These are phyloP conservation scores for Brettanomyces naardenensis DNA, from an alignment of 805 yeast species.

Conservation along the genomic window DNA sequence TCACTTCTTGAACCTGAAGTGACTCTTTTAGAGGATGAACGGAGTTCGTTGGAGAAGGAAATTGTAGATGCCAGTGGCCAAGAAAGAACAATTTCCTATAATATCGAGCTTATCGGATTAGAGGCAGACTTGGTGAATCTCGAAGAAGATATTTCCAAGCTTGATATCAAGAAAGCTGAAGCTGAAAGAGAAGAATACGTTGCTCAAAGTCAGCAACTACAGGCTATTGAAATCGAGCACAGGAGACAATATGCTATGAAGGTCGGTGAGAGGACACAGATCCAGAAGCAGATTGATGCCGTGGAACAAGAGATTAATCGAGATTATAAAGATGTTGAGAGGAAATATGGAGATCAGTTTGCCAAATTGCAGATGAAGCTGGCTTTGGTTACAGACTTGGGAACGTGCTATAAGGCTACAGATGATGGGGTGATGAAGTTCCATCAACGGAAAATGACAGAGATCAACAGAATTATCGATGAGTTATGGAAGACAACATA, in stretches of 20 bases:
- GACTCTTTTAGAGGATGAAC: conserved; percentile 42
- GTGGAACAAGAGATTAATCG: conserved; percentile 52
- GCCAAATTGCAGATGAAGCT: conserved; percentile 68
- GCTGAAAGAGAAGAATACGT: conserved; percentile 54
- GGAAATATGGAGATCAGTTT: conserved; percentile 59
- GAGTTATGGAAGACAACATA: conserved; percentile 93
- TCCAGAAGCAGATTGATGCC: conserved; percentile 58
- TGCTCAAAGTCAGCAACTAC: conserved; percentile 41
- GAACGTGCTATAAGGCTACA: conserved; percentile 73
- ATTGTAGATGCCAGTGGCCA: conserved; percentile 46
- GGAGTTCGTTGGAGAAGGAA: conserved; percentile 58
- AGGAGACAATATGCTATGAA: conserved; percentile 66
- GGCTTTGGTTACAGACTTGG: conserved; percentile 73
- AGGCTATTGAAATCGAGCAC: conserved; percentile 41
- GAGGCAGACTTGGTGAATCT: conserved; percentile 26
- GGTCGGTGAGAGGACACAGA: conserved; percentile 78
- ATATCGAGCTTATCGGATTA: conserved; percentile 36
- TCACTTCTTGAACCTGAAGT: neutral
- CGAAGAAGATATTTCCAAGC: conserved; percentile 20
- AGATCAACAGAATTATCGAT: conserved; percentile 78
- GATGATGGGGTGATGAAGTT: conserved; percentile 92
- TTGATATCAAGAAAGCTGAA: conserved; percentile 41
- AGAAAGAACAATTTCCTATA: conserved; percentile 48
- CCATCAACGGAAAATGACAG: conserved; percentile 87
- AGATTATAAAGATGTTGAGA: conserved; percentile 65